Base-by-base conservation (phyloP, 2,329 filamentous ascomycete genomes). In the Coniella vitis region DNA sequence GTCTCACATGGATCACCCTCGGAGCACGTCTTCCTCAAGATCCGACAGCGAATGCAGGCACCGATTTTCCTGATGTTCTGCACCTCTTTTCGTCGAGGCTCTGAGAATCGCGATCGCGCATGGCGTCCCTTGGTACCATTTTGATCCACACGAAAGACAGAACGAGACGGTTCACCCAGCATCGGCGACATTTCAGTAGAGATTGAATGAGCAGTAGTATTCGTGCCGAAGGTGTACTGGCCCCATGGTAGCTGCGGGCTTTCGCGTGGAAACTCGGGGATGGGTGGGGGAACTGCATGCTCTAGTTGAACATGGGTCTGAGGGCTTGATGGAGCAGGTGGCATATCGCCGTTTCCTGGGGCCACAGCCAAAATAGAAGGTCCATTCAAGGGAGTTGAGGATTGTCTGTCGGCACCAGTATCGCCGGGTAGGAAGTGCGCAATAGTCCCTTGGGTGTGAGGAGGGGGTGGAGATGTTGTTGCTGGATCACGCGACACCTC, bases 11-110 rank as follows among this genome's bases (percentile, higher is more conserved):
- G 80, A 7, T 72, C 76, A 29, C 78, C 81, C 51, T 73, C 75
- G n/a, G 79, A 81, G 57, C 81, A 85, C 1, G 78, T 81, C 65
- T 85, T 85, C 49, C 81, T 74, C 32, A 85, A 64, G 53, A 84
- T 83, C 34, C 80, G 73, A 58, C 81, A 85, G 38, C 81, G 70
- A 45, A 84, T 82, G 56, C 81, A 85, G 12, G 81, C 81, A 5
- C 81, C 81, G 32, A 81, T 74, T 56, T 81, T 80, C 20, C 81
- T 75, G 19, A 84, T 78, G 54, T 80, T 77, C 55, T 83, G 79
- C 2, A 85, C 81, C 58, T 84, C 78, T 58, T 78, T 81, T 19
- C 81, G 71, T n/a, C 81, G 71, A 1, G 67, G 67, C 4, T 76
- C 69, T 17, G 74, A 76, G 55, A 84, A 84, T 8, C 76, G 70